phyloP scores from a whole-genome alignment of 2,329 filamentous ascomycete genomes.

The Paraphaeosphaeria minitans region DNA sequence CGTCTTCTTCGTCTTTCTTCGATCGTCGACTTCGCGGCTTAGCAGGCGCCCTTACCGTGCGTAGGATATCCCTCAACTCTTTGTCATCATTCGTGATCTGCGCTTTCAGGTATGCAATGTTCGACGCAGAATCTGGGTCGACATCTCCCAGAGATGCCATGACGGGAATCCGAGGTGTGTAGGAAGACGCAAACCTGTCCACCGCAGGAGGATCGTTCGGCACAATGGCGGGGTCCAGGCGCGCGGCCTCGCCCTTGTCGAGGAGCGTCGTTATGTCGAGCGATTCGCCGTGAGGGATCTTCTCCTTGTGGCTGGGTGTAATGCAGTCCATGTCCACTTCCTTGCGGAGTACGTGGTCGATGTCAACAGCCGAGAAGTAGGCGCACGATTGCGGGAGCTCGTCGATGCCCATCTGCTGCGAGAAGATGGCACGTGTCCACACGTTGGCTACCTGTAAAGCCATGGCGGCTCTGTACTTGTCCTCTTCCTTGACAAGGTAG shows the following conservation, averaged over 20 bases:
- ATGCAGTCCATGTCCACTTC: constrained; percentile 98
- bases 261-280: constrained; percentile 83
- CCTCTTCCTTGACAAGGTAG: constrained; percentile 83
- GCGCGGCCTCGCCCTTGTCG: constrained; percentile 70
- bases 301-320: constrained; percentile 79
- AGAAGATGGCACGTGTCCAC: constrained; percentile 97
- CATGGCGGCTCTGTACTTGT: constrained; percentile 89
- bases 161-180: constrained; percentile 74
- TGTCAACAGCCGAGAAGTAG: constrained; percentile 93
- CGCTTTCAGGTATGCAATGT: constrained; percentile 72
- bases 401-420: constrained; percentile 93
- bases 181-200: constrained; percentile 70
- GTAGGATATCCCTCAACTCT: constrained; percentile 76
- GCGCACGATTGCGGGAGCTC: constrained; percentile 93
- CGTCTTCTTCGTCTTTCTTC: constrained; percentile 13
- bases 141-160: constrained; percentile 70
- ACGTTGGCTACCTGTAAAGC: constrained; percentile 92
- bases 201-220: constrained; percentile 64
- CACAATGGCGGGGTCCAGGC: constrained; percentile 67
- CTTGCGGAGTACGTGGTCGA: constrained; percentile 94
- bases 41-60: constrained; percentile 47
- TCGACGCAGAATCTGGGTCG: constrained; percentile 45
- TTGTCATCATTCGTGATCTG: constrained; percentile 78
- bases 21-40: constrained; percentile 10
- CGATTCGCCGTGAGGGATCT: constrained; percentile 84